Conservation (phyloP, 768 basidiomycete genomes). For the Pleurotus salmoneostramineus region DNA sequence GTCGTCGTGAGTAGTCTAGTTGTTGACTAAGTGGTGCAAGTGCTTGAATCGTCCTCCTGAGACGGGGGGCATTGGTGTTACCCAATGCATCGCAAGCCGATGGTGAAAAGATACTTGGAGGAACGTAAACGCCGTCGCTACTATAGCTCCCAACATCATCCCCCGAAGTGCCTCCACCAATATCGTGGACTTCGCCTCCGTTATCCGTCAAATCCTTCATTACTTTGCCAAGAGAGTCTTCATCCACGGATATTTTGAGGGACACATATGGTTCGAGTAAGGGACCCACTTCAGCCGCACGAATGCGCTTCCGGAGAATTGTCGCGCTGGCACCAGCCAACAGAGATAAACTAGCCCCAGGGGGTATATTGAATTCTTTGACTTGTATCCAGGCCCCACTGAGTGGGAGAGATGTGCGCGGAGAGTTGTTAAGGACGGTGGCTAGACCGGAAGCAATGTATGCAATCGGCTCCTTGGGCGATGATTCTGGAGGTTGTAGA, state of each 20-base stretch:
- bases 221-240: conserved; percentile 69
- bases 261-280: conserved; percentile 77
- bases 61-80: conserved; percentile 25
- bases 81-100: conserved; percentile 37
- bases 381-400: conserved; percentile 62
- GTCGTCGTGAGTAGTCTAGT: conserved; percentile 74
- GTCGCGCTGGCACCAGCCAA: conserved; percentile 62
- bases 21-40: conserved; percentile 77
- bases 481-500: conserved; percentile 47
- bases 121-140: conserved; percentile 69
- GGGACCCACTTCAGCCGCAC: conserved; percentile 62
- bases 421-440: conserved; percentile 72
- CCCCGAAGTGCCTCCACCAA: conserved; percentile 41
- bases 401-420: conserved; percentile 70
- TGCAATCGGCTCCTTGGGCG: conserved; percentile 42
- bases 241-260: conserved; percentile 64
- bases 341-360: conserved; percentile 41
- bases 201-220: conserved; percentile 84
- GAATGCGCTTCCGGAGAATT: conserved; percentile 59
- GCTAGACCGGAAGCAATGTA: conserved; percentile 67
- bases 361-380: conserved; percentile 35
- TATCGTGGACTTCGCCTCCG: conserved; percentile 73
- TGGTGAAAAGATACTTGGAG: conserved; percentile 74
- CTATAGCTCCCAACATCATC: conserved; percentile 43
- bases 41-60: conserved; percentile 67